Evolutionary conservation across 2,329 filamentous ascomycete species (phyloP).

Genomic region (Ophiocordyceps sinensis): DNA sequence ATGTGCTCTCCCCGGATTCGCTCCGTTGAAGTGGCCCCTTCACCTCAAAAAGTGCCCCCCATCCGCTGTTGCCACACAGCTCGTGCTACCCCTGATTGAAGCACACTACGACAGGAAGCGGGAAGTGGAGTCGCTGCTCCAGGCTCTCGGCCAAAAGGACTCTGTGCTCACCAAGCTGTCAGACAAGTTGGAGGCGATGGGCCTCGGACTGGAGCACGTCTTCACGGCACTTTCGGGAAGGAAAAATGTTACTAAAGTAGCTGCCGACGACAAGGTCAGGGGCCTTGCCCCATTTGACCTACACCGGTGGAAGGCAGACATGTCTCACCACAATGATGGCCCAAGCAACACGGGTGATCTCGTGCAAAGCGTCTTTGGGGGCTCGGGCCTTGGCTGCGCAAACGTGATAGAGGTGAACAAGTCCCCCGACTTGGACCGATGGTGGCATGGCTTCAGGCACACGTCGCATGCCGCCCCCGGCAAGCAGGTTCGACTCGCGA

Average conservation of each 20-base stretch:
- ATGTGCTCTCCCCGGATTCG: slow-evolving; percentile 49
- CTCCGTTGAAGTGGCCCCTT: slow-evolving; percentile 51
- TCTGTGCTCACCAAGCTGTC: slow-evolving; percentile 32
- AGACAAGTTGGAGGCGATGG: slow-evolving; percentile 38
- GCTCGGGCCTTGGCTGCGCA: slow-evolving; percentile 15
- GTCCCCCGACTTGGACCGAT: slow-evolving; percentile 25
- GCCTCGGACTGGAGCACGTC: slow-evolving; percentile 36
- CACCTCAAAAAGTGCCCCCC: slow-evolving; percentile 32
- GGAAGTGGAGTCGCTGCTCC: slow-evolving; percentile 28
- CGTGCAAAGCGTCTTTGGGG: slow-evolving; percentile 27
- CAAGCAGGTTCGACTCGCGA: slow-evolving; percentile 4
- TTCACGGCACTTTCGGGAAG: slow-evolving; percentile 36
- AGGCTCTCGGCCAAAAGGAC: slow-evolving; percentile 35
- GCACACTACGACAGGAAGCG: slow-evolving; percentile 24
- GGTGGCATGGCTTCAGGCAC: slow-evolving; percentile 32
- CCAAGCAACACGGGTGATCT: slow-evolving; percentile 20
- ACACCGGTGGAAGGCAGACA: slow-evolving; percentile 20
- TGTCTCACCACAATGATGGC: slow-evolving; percentile 9
- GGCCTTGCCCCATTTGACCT: slow-evolving; percentile 35
- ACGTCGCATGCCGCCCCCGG: slow-evolving; percentile 10
- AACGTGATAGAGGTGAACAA: slow-evolving; percentile 15
- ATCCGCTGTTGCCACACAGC: slow-evolving; percentile 27
- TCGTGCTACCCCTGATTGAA: slow-evolving; percentile 38
- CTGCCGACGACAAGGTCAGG: slow-evolving; percentile 32
- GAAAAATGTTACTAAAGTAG: slow-evolving; percentile 27